phyloP scores from a whole-genome alignment of 768 basidiomycete species.

The Lentinula sp. region DNA sequence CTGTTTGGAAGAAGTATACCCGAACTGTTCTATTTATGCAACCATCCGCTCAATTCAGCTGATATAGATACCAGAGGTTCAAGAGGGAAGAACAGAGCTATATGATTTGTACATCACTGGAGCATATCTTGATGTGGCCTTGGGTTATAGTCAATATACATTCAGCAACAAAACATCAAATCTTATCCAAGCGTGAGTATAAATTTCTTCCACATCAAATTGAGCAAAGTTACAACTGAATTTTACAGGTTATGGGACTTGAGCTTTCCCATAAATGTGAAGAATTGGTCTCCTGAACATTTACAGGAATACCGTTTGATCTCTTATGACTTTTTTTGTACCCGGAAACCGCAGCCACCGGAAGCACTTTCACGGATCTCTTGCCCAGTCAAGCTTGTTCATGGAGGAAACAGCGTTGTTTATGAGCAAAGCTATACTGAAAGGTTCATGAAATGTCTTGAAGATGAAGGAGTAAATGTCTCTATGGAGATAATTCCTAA shows the following conservation, averaged over 20 bases:
- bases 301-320: constrained; percentile 7
- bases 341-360: constrained; percentile 7
- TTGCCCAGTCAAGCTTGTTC: constrained; percentile 17
- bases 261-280: not conserved
- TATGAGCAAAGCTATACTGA: constrained; percentile 10
- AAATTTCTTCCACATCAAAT: not conserved
- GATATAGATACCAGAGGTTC: not conserved
- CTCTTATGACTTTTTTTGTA: constrained; percentile 11
- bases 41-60: not conserved
- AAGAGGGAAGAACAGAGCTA: not conserved
- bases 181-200: not conserved
- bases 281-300: constrained; percentile 11
- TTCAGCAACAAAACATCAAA: not conserved
- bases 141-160: not conserved
- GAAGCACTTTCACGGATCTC: constrained; percentile 12
- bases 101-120: not conserved
- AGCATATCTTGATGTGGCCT: not conserved
- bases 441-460: constrained; percentile 13
- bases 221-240: too few species aligned
- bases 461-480: constrained; percentile 12
- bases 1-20: not conserved
- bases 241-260: not conserved
- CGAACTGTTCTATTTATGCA: not conserved
- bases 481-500: constrained; percentile 9
- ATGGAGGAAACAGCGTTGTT: constrained; percentile 19